These are phyloP conservation scores for Mortierella sp. DNA, from an alignment of 371 early-diverging fungal genomes.

Conservation along the genomic window DNA sequence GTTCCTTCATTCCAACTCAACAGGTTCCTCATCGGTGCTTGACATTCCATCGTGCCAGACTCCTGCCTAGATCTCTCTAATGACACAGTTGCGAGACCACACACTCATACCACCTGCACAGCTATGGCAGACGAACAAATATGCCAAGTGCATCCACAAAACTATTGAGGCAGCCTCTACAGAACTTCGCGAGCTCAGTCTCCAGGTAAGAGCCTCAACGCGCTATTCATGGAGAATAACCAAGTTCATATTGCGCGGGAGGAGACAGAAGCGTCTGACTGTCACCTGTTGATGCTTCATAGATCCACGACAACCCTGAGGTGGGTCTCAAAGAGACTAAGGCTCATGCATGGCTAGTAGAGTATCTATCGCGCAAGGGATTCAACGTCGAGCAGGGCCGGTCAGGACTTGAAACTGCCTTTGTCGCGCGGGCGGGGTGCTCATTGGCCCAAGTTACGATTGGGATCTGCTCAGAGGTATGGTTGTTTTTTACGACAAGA, in stretches of 20 bases:
- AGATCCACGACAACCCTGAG: slow-evolving; percentile 59
- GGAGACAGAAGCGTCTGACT: too few relatives aligned
- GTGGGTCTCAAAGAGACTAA: slow-evolving; percentile 49
- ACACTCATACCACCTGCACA: not conserved
- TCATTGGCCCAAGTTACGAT: slow-evolving; percentile 27
- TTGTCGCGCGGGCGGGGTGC: slow-evolving; percentile 54
- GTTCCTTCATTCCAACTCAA: too few relatives aligned
- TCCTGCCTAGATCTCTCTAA: not conserved
- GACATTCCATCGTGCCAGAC: too few relatives aligned
- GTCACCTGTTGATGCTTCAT: not conserved
- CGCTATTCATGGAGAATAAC: not conserved
- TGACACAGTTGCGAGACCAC: not conserved
- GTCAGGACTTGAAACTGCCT: slow-evolving; percentile 56
- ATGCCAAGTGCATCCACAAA: slow-evolving; percentile 43
- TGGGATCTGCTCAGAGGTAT: slow-evolving; percentile 57
- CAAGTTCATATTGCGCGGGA: not conserved
- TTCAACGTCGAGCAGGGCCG: slow-evolving; percentile 52
- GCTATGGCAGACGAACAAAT: slow-evolving; percentile 39
- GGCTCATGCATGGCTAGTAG: slow-evolving; percentile 52
- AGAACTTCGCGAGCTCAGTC: slow-evolving; percentile 59
- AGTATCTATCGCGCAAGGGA: slow-evolving; percentile 54
- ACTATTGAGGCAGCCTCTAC: slow-evolving; percentile 56
- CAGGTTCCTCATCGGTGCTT: too few relatives aligned
- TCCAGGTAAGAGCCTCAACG: slow-evolving; percentile 47
- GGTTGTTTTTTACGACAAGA: not conserved